Base-by-base conservation (phyloP, 441 rosid species). In the Erodium chrysanthum region DNA sequence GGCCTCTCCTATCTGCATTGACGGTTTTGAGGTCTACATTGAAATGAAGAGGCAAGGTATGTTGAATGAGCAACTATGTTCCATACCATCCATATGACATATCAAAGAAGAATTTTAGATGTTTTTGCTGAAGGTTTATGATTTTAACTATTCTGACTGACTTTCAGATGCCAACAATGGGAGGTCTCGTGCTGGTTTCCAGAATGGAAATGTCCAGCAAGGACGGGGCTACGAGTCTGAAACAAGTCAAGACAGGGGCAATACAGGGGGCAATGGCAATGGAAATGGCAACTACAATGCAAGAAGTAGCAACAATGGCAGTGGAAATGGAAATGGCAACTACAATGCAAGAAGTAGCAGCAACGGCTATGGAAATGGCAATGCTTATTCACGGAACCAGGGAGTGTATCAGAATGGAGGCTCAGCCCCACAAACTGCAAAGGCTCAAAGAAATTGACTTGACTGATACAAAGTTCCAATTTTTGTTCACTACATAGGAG, bases 11-110 rank as follows among this genome's bases (percentile, higher is more conserved):
- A 73, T 92, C 64, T 44, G 5, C 27, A 79, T 92, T 9, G 95
- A 90, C 66, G 75, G 70, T 69, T 78, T 85, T 9, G 74, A 60
- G 66, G 87, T 83, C 52, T 78, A 81, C 65, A 84, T 92, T 40
- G 92, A 88, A 75, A 88, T 75, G 71, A 88, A 90, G 64, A 74
- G 54, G 72, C 83, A 83, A 81, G 96, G 96, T 71, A 79, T 78
- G 87, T 76, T n/a, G 46, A 58, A 31, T 31, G 6, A 31, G 6
- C 40, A 35, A 29, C 33, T 29, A 29, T n/a, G n/a, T n/a, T n/a
- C n/a, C n/a, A n/a, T n/a, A n/a, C n/a, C n/a, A n/a, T n/a, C n/a
- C n/a, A n/a, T n/a, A n/a, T n/a, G n/a, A 40, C 11, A 42, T 42
- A 42, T 42, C 48, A 10, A 42, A n/a, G 48, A 9, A 9, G 48